Percentiles rank a stretch among this genome's conserved stretches.
phyloP scores from a whole-genome alignment of 176 grass and related monocot species.

The Ensete glaucum region DNA sequence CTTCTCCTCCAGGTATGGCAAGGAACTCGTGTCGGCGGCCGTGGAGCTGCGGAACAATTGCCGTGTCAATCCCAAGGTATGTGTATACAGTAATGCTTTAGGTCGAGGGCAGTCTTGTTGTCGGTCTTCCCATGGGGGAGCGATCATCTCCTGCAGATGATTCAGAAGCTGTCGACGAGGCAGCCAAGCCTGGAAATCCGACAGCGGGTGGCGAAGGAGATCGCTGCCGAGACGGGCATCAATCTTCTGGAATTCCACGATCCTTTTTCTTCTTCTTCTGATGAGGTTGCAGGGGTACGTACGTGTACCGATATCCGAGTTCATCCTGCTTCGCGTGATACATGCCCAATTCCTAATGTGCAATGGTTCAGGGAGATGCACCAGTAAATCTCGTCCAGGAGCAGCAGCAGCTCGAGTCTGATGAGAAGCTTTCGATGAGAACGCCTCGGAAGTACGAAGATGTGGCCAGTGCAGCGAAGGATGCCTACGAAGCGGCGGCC shows the following conservation, averaged over 20 bases:
- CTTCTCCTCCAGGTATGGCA: constrained; percentile 51
- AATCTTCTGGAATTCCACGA: constrained; percentile 40
- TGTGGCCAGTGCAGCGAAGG: constrained; percentile 58
- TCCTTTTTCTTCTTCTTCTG: neutral
- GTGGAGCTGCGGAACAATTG: constrained; percentile 51
- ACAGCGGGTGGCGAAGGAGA: constrained; percentile 62
- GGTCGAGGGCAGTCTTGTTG: no score
- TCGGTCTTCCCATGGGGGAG: no score
- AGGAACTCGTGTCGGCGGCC: constrained; percentile 39
- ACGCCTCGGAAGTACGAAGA: constrained; percentile 37
- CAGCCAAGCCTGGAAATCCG: constrained; percentile 55
- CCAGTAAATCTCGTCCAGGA: neutral
- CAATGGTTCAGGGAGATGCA: neutral
- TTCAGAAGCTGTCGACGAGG: constrained; percentile 74
- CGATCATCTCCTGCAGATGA: constrained; percentile 32
- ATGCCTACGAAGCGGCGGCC: constrained; percentile 63
- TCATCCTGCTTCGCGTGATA: no score
- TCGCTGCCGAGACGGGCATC: constrained; percentile 68
- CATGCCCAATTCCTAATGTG: neutral
- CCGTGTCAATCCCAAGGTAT: constrained; percentile 52
- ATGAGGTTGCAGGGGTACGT: constrained; percentile 3
- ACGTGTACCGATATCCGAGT: neutral
- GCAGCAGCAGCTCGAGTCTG: neutral
- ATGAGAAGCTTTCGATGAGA: constrained; percentile 9
- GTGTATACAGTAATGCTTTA: no score